These are phyloP conservation scores for Ceratonia siliqua DNA, from an alignment of 306 rosid genomes.

Conservation along the genomic window DNA sequence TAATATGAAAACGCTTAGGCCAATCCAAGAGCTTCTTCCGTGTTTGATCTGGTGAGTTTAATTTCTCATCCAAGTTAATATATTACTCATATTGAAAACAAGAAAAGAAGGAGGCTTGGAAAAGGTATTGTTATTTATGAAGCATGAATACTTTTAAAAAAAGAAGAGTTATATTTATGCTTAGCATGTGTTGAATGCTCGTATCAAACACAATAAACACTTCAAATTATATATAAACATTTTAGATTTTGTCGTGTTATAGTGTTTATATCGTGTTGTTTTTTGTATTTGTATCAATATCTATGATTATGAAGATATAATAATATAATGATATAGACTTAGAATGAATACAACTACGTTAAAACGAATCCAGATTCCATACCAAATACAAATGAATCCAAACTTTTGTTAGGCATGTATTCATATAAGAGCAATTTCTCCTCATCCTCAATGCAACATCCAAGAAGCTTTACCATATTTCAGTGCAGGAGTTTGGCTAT, in stretches of 20 bases:
- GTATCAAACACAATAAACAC: too few species aligned
- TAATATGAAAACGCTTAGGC: conserved; percentile 43
- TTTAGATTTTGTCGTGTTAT: too few species aligned
- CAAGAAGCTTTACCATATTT: conserved; percentile 42
- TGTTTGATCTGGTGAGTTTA: conserved; percentile 33
- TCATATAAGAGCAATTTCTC: conserved; percentile 40
- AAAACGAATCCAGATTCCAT: background rate
- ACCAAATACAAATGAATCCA: conserved; percentile 42
- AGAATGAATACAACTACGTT: background rate
- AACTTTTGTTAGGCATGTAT: conserved; percentile 42
- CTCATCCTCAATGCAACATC: conserved; percentile 39
- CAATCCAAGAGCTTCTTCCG: conserved; percentile 35
- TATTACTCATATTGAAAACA: background rate
- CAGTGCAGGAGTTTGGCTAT: conserved; percentile 45
- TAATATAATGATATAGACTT: background rate
- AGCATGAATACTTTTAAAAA: too few species aligned
- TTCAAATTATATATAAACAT: too few species aligned
- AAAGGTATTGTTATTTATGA: too few species aligned
- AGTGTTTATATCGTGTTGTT: too few species aligned
- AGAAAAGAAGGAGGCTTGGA: too few species aligned
- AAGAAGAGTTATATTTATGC: too few species aligned
- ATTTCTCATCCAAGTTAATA: background rate
- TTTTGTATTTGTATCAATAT: too few species aligned
- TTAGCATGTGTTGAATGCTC: too few species aligned
- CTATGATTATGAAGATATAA: too few species aligned